These are phyloP conservation scores for Fusarium tjaetaba DNA, from an alignment of 2,329 filamentous ascomycete species.

Conservation along the genomic window DNA sequence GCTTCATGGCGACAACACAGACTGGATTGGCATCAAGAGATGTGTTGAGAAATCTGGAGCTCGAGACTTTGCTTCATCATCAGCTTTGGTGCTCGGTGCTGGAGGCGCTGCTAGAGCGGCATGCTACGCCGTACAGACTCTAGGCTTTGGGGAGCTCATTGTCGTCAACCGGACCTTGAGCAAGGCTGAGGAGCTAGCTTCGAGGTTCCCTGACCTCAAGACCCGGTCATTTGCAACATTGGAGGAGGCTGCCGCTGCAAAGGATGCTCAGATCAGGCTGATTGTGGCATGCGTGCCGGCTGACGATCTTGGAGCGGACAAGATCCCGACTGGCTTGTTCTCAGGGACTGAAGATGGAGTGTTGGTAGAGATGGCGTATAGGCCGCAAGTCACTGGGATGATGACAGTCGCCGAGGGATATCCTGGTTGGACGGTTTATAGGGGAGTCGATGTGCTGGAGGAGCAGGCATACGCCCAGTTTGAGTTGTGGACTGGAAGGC, in stretches of 20 bases:
- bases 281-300: not conserved
- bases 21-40: constrained; percentile 8
- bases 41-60: not conserved
- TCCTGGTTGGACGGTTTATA: not conserved
- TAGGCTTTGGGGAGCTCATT: not conserved
- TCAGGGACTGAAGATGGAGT: not conserved
- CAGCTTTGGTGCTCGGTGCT: not conserved
- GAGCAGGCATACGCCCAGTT: constrained; percentile 11
- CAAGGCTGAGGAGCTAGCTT: not conserved
- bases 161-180: not conserved
- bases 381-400: not conserved
- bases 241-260: fast-evolving
- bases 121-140: not conserved
- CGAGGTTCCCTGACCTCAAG: not conserved
- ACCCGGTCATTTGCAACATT: not conserved
- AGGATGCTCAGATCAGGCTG: not conserved
- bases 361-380: constrained; percentile 1
- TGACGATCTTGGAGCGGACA: not conserved
- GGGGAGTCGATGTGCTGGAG: not conserved
- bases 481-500: not conserved
- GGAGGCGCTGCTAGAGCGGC: constrained; percentile 6
- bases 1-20: not conserved
- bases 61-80: not conserved
- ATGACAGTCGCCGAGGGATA: not conserved
- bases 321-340: not conserved